phyloP scores from a whole-genome alignment of 2,329 filamentous ascomycete species.

The Arthrobotrys megalospora region DNA sequence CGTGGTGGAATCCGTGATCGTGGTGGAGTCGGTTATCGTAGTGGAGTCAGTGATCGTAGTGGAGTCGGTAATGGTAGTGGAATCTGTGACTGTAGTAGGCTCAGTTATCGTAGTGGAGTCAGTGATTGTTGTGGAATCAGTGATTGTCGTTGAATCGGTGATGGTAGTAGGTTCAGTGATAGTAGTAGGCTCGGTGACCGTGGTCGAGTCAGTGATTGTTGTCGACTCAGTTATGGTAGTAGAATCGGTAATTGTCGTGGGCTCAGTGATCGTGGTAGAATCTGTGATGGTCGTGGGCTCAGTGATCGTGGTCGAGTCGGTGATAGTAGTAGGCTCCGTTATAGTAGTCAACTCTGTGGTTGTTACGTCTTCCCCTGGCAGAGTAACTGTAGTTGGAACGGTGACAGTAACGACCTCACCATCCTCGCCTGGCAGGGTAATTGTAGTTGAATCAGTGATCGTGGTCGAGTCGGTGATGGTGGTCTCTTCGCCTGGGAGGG shows the following conservation, averaged over 20 bases:
- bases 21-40: conserved; percentile 32
- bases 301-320: conserved; percentile 11
- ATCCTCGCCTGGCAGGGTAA: conserved; percentile 18
- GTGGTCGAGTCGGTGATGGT: not conserved
- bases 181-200: conserved; percentile 12
- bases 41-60: conserved; percentile 26
- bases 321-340: not conserved
- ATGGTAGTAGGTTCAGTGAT: conserved; percentile 8
- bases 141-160: conserved; percentile 18
- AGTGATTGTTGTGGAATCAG: conserved; percentile 26
- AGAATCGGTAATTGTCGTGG: conserved; percentile 12
- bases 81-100: conserved; percentile 3
- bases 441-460: not conserved
- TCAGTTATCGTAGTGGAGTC: conserved; percentile 25
- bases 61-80: not conserved
- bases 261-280: conserved; percentile 7
- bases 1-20: conserved; percentile 12
- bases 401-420: conserved; percentile 1
- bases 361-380: conserved; percentile 3
- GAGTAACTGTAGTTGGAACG: conserved; percentile 6
- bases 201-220: conserved; percentile 6
- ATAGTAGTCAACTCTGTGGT: not conserved
- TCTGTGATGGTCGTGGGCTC: conserved; percentile 3
- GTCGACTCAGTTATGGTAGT: conserved; percentile 32
- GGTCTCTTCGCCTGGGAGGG: not conserved